phyloP scores from a whole-genome alignment of 2,329 filamentous ascomycete species.

The Scedosporium boydii region DNA sequence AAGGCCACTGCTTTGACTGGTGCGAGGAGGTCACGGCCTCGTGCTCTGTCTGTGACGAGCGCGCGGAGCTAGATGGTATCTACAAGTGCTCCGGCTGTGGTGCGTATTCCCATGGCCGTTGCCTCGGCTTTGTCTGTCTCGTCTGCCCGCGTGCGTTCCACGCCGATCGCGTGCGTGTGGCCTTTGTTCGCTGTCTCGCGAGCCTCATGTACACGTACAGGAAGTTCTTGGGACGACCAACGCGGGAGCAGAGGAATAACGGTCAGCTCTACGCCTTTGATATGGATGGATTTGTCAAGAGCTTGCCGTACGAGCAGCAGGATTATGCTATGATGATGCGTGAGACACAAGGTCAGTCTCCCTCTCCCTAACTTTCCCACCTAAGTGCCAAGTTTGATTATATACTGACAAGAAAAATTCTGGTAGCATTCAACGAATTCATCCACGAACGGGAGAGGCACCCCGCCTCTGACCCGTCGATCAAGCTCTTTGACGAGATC shows the following conservation, averaged over 20 bases:
- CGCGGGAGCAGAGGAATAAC: slow-evolving; percentile 49
- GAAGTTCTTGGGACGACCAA: slow-evolving; percentile 51
- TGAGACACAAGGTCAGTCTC: slow-evolving; percentile 52
- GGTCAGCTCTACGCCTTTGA: slow-evolving; percentile 56
- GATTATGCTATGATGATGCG: slow-evolving; percentile 55
- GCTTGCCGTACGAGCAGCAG: slow-evolving; percentile 55
- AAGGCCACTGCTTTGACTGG: slow-evolving; percentile 73
- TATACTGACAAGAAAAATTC: slow-evolving; percentile 11
- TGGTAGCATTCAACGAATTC: slow-evolving; percentile 63
- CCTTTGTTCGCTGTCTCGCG: slow-evolving; percentile 57
- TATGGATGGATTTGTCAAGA: slow-evolving; percentile 55
- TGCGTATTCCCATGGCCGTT: slow-evolving; percentile 47
- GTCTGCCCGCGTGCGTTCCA: slow-evolving; percentile 56
- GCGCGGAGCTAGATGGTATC: slow-evolving; percentile 59
- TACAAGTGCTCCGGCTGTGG: slow-evolving; percentile 64
- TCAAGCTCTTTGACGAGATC: slow-evolving; percentile 76
- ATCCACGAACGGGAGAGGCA: slow-evolving; percentile 70
- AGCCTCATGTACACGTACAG: slow-evolving; percentile 58
- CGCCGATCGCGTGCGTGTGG: slow-evolving; percentile 50
- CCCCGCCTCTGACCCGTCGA: slow-evolving; percentile 49
- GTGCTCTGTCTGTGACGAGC: slow-evolving; percentile 71
- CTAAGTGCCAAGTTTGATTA: background rate
- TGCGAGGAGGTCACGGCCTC: slow-evolving; percentile 47
- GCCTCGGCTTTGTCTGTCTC: slow-evolving; percentile 52
- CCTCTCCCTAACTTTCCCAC: background rate